phyloP scores from a whole-genome alignment of 176 grass and related monocot genomes.

The Olyra latifolia region DNA sequence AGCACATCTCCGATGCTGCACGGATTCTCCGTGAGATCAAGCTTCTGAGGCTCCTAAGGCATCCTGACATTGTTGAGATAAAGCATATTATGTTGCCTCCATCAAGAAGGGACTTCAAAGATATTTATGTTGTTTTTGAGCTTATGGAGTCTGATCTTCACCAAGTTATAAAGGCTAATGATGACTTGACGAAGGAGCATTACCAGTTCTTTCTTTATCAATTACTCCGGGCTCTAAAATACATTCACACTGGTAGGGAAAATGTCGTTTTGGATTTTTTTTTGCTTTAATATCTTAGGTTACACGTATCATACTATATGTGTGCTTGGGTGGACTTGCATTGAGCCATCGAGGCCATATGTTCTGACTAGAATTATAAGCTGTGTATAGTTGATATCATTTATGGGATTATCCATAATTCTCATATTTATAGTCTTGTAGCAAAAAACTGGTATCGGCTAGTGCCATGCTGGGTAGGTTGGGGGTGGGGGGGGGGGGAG shows the following conservation, averaged over 20 bases:
- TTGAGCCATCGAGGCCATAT: not conserved
- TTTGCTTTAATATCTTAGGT: slow-evolving; percentile 6
- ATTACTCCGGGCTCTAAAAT: slow-evolving; percentile 95
- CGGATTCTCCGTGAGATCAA: slow-evolving; percentile 98
- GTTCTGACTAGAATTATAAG: slow-evolving; percentile 14
- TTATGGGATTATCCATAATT: not conserved
- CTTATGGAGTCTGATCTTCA: slow-evolving; percentile 99
- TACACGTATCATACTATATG: not conserved
- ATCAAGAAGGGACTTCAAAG: slow-evolving; percentile 93
- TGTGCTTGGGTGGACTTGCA: slow-evolving; percentile 20
- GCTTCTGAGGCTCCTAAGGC: slow-evolving; percentile 85
- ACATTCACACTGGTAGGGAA: slow-evolving; percentile 85
- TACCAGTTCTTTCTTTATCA: slow-evolving; percentile 99
- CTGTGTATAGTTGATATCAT: not conserved
- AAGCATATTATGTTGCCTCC: slow-evolving; percentile 99
- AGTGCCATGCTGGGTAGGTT: not conserved
- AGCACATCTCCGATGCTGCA: slow-evolving; percentile 97
- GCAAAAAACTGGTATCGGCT: not conserved
- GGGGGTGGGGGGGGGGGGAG: not conserved
- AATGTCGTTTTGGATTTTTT: not conserved
- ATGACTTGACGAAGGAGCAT: slow-evolving; percentile 97
- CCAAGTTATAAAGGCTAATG: slow-evolving; percentile 99
- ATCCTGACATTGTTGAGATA: slow-evolving; percentile 99
- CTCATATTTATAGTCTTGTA: not conserved
- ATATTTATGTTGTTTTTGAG: slow-evolving; percentile 99